Evolutionary conservation across 1,284 basidiomycete species (phyloP), one percentile per base, ranked within the genome.

Genomic region (Sanghuangporus baumii): DNA sequence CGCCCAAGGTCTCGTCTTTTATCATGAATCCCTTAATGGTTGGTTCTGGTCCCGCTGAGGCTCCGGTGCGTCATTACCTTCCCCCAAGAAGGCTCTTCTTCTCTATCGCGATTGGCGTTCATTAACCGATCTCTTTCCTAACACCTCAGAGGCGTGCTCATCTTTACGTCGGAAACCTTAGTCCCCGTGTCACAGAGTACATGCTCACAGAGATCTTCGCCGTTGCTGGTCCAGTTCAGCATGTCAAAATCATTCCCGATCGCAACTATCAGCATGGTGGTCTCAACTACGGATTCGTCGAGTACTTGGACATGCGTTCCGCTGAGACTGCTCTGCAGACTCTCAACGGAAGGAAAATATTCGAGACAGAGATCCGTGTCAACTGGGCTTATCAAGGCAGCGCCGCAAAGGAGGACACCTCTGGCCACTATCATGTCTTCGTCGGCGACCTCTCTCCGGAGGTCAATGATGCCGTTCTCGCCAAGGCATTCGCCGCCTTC

Each of bases 211-310:
- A 97, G 77, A 96, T 97, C 70, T 97, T 97, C 74, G 93, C 93
- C 71, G 93, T 97, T 70, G 93, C 94, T 71, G 96, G 96, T 47
- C 88, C 91, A 65, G 94, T 98, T 66, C 93, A 96, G 75, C 91
- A 94, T 71, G 96, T 97, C 74, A 98, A 98, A 87, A 98, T 99
- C 74, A 97, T 99, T 73, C 94, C 95, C 51, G 96, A 98, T 79
- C 88, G 94, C 70, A 98, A 96, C 81, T 97, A 94, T 75, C 93
- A 96, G 76, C 95, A 97, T 73, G 96, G 94, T 64, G 95, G 94
- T 62, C 89, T 96, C 76, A 98, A 97, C 81, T 99, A 98, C 73
- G 96, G 96, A 69, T 98, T 96, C 76, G 96, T 97, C 74, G 94
- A 96, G 78, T 97, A 96, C 79, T 89, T 91, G 74, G 95, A 98